phyloP scores from a whole-genome alignment of 176 grass and related monocot species.

The Pontederia paniculata region DNA sequence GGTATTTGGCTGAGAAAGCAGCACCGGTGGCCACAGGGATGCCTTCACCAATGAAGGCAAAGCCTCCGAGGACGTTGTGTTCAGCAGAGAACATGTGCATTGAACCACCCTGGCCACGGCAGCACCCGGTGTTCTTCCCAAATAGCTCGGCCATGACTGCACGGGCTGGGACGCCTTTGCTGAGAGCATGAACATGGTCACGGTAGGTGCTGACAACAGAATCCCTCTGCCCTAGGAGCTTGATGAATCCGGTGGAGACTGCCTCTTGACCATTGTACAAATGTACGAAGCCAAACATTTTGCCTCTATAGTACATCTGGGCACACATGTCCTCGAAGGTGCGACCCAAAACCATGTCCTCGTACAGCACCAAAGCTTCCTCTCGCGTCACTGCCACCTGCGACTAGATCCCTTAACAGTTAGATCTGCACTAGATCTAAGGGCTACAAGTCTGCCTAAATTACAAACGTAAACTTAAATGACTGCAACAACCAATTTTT shows the following conservation, averaged over 20 bases:
- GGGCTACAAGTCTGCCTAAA: no score
- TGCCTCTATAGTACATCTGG: conserved; percentile 88
- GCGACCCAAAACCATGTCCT: conserved; percentile 63
- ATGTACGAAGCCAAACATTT: conserved; percentile 95
- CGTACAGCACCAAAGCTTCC: no score
- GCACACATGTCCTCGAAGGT: conserved; percentile 77
- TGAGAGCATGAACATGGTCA: conserved; percentile 74
- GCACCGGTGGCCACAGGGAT: conserved; percentile 88
- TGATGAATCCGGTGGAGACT: conserved; percentile 87
- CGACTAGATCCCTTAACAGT: no score
- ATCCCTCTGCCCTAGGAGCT: conserved; percentile 61
- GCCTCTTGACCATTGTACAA: conserved; percentile 94
- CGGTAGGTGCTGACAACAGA: conserved; percentile 81
- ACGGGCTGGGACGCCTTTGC: conserved; percentile 70
- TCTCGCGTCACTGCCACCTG: no score
- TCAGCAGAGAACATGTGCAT: conserved; percentile 99
- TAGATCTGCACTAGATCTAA: no score
- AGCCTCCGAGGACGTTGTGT: no score
- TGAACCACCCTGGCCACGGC: conserved; percentile 82
- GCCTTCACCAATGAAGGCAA: no score
- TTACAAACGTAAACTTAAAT: no score
- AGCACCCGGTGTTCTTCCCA: conserved; percentile 85
- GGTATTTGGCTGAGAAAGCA: conserved; percentile 85
- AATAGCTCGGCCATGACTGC: conserved; percentile 88
- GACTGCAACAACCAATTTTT: no score